A percentile compares a stretch with the other conserved stretches of the same genome.
Conservation (phyloP, 495 filamentous ascomycete species). For the Aspergillus coremiiformis region DNA sequence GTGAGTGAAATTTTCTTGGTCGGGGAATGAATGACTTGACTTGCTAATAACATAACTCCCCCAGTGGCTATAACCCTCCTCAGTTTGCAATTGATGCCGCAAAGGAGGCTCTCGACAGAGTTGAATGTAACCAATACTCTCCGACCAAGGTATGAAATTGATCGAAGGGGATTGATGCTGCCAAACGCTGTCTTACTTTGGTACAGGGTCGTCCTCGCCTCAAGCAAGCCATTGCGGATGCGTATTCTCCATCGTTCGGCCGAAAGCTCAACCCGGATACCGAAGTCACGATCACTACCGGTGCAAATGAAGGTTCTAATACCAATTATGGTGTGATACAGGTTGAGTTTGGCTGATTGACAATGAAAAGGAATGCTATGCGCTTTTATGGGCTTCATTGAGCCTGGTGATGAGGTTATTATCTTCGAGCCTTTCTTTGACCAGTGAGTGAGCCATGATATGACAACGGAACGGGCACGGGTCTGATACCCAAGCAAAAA, state of each 20-base stretch:
- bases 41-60: not conserved
- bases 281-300: constrained; percentile 91
- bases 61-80: constrained; percentile 90
- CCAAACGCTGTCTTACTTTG: constrained; percentile 5
- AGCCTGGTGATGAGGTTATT: constrained; percentile 91
- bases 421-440: constrained; percentile 99
- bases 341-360: constrained; percentile 3
- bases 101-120: constrained; percentile 78
- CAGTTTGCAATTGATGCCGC: constrained; percentile 86
- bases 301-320: constrained; percentile 77
- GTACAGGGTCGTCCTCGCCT: constrained; percentile 71
- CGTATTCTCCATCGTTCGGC: constrained; percentile 82
- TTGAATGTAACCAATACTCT: constrained; percentile 98
- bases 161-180: not conserved
- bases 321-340: not conserved
- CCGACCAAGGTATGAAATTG: constrained; percentile 62
- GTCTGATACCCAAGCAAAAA: constrained; percentile 5
- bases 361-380: constrained; percentile 62
- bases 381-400: constrained; percentile 96
- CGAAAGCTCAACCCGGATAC: constrained; percentile 74
- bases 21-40: not conserved
- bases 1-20: constrained; percentile 25
- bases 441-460: constrained; percentile 52
- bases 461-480: not conserved
- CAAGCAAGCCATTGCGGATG: constrained; percentile 82